phyloP scores from a whole-genome alignment of 75 land plant genomes.

The Pinus tabuliformis region DNA sequence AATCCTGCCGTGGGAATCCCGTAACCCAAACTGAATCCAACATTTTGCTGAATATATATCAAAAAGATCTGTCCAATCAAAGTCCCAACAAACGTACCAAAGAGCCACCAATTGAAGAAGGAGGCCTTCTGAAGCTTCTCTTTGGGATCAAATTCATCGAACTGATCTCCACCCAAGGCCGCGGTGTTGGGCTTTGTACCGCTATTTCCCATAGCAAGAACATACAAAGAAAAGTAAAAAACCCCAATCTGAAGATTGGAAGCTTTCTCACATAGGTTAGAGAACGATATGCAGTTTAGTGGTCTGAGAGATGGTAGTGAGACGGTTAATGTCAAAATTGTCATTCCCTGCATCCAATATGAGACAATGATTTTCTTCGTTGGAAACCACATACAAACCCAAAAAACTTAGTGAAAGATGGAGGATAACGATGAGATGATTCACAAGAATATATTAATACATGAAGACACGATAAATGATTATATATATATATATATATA shows the following conservation, averaged over 20 bases:
- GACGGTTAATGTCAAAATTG: slow-evolving; percentile 21
- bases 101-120: slow-evolving; percentile 87
- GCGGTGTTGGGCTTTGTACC: slow-evolving; percentile 78
- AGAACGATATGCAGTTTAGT: slow-evolving; percentile 1
- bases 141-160: slow-evolving; percentile 61
- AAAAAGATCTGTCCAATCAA: slow-evolving; percentile 48
- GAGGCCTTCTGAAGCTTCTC: slow-evolving; percentile 61
- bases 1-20: slow-evolving; percentile 45
- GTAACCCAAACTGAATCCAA: slow-evolving; percentile 70
- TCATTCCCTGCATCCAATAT: slow-evolving; percentile 39
- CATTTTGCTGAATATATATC: slow-evolving; percentile 65
- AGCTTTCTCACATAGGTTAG: slow-evolving; percentile 27
- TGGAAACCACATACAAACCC: too few species aligned
- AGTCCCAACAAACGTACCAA: slow-evolving; percentile 56
- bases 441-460: background rate
- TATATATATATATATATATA: too few species aligned
- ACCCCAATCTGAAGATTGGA: slow-evolving; percentile 35
- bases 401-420: too few species aligned
- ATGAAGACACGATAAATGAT: background rate
- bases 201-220: slow-evolving; percentile 63
- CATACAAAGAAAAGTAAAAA: slow-evolving; percentile 58
- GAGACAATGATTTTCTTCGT: too few species aligned
- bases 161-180: slow-evolving; percentile 80
- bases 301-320: slow-evolving; percentile 25
- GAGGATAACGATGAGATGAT: too few species aligned